These are phyloP conservation scores for Xylariaceae sp. DNA, from an alignment of 2,329 filamentous ascomycete species.

Conservation along the genomic window DNA sequence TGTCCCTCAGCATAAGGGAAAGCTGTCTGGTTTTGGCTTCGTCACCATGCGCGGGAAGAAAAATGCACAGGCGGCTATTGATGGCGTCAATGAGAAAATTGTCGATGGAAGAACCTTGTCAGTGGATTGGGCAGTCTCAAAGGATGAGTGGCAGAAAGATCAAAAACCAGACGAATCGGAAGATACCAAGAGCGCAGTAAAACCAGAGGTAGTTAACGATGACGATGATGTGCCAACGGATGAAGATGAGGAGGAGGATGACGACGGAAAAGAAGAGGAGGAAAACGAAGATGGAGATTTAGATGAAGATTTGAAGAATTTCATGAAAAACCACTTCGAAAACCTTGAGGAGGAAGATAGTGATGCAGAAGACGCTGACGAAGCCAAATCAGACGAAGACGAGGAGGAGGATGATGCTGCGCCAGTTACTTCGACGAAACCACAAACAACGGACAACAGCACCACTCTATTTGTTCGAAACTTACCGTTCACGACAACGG, in stretches of 20 bases:
- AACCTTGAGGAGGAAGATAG: slow-evolving; percentile 66
- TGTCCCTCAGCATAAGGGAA: slow-evolving; percentile 78
- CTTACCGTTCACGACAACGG: slow-evolving; percentile 85
- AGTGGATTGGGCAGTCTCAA: slow-evolving; percentile 97
- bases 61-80: slow-evolving; percentile 89
- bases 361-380: slow-evolving; percentile 51
- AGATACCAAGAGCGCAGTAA: slow-evolving; percentile 34
- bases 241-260: slow-evolving; percentile 40
- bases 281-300: slow-evolving; percentile 48
- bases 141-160: slow-evolving; percentile 80
- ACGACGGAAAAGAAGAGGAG: slow-evolving; percentile 49
- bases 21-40: slow-evolving; percentile 89
- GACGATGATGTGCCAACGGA: too few relatives aligned
- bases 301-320: slow-evolving; percentile 54
- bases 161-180: slow-evolving; percentile 57
- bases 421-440: slow-evolving; percentile 33
- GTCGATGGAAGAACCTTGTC: slow-evolving; percentile 88
- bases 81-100: slow-evolving; percentile 85
- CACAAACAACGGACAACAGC: slow-evolving; percentile 65
- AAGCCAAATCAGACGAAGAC: slow-evolving; percentile 43
- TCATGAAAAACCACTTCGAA: slow-evolving; percentile 64
- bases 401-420: slow-evolving; percentile 45
- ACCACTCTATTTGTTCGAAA: slow-evolving; percentile 93
- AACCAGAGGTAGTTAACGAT: slow-evolving; percentile 43
- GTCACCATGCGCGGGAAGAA: slow-evolving; percentile 85